Evolutionary conservation across 208 protist genomes (phyloP), one percentile per base, ranked within the genome.

Genomic region (Herpetomonas samuelpessoai): DNA sequence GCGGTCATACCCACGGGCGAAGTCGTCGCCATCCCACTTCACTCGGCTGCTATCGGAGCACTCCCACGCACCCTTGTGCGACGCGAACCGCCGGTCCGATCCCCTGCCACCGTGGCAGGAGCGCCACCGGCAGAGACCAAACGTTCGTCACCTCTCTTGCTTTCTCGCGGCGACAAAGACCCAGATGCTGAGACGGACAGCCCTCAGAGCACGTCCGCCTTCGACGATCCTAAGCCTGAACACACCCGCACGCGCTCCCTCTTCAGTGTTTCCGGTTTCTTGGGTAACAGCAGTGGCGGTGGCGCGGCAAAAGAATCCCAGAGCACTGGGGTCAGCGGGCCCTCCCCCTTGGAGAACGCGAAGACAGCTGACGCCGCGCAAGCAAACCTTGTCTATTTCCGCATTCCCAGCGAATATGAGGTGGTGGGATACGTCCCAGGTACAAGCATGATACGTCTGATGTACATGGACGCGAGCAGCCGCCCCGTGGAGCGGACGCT

Each of bases 341-440:
- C 16, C 35, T 7, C 35, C 16, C 16, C 35, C 16, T 41, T 16
- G 35, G 16, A 58, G 39, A 29, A 28, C 51, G 54, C 22, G 46
- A 27, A 16, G 19, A 29, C 18, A 26, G 28, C 39, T 3, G 31
- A 44, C 54, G 47, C 39, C 28, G 45, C 18, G 19, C 21, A 7
- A 27, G 3, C 41, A 19, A 35, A 21, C 22, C 53, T 51, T 2
- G 71, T 80, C 53, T 59, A 79, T 48, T 65, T 89, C 25, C 65
- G 71, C 22, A 47, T 93, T 44, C 83, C 87, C 7, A 39, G 59
- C 18, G 59, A 47, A 18, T 93, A 93, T 65, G 83, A 93, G 61
- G 59, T 93, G 12, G 62, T 93, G 53, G 81, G 83, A 21, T 59
- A 38, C 1, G 68, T 83, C 2, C 47, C 46, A 12, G 54, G 54